These are phyloP conservation scores for Trichoderma simmonsii DNA, from an alignment of 2,329 filamentous ascomycete genomes.

Conservation along the genomic window DNA sequence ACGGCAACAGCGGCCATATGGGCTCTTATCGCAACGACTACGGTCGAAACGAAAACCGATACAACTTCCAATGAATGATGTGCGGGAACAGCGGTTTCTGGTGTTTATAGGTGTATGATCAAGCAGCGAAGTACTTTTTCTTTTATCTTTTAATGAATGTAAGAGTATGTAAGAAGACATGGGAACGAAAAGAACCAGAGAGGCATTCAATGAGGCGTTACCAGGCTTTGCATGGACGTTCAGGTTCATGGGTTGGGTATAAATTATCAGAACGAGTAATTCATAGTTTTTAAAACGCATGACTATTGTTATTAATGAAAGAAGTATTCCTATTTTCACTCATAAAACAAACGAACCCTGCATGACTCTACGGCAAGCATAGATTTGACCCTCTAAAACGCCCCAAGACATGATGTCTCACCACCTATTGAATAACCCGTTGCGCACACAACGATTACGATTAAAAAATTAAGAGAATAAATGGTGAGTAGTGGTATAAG, in stretches of 20 bases:
- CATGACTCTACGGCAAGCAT: not conserved
- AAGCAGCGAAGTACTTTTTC: not conserved
- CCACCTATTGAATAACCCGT: not conserved
- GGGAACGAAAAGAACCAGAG: not conserved
- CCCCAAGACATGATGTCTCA: not conserved
- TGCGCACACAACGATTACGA: not conserved
- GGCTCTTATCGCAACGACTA: conserved; percentile 21
- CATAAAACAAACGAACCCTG: not conserved
- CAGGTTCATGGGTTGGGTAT: not conserved
- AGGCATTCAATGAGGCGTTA: not conserved
- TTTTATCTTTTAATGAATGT: not conserved
- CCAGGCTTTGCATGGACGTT: not conserved
- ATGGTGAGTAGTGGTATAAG: not conserved
- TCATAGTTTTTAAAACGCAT: not conserved
- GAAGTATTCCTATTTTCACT: not conserved
- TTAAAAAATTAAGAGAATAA: not conserved
- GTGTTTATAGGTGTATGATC: not conserved
- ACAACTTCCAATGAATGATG: conserved; percentile 13
- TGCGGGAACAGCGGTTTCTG: not conserved
- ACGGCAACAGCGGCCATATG: not conserved
- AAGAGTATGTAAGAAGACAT: not conserved
- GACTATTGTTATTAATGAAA: not conserved
- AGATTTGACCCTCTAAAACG: not conserved
- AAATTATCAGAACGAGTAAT: not conserved
- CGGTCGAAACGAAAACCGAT: conserved; percentile 25